Evolutionary conservation across 352 stramenopile species (phyloP).

Genomic region (Phytophthora quininea): DNA sequence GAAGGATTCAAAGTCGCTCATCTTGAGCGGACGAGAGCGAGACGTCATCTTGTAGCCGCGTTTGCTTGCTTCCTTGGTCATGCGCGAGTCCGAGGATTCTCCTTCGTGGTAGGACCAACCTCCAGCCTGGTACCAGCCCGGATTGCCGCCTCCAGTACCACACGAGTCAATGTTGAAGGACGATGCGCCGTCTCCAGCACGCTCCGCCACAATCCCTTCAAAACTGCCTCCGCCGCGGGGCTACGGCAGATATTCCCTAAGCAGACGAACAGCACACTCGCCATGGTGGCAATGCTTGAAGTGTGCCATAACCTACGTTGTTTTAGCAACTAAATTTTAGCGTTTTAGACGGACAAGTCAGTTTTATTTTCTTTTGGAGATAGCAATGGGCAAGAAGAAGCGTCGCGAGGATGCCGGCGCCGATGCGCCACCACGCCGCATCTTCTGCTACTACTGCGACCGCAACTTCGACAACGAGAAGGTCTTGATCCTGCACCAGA

Average conservation of each 20-base stretch:
- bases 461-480: conserved; percentile 92
- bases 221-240: conserved; percentile 80
- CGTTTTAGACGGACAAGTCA: neutral
- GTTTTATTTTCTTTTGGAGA: neutral
- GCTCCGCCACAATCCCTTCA: conserved; percentile 77
- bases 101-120: conserved; percentile 90
- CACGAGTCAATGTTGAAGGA: conserved; percentile 83
- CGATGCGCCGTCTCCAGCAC: conserved; percentile 20
- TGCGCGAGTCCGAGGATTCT: conserved; percentile 80
- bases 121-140: conserved; percentile 76
- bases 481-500: conserved; percentile 93
- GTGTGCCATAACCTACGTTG: conserved; percentile 1
- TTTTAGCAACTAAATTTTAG: neutral
- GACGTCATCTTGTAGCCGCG: conserved; percentile 85
- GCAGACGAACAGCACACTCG: conserved; percentile 89
- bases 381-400: conserved; percentile 85
- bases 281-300: conserved; percentile 43
- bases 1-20: conserved; percentile 77
- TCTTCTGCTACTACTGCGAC: conserved; percentile 95
- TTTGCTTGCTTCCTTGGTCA: conserved; percentile 86
- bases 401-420: conserved; percentile 57
- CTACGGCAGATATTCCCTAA: conserved; percentile 92
- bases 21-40: conserved; percentile 72
- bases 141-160: conserved; percentile 83
- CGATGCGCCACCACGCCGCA: conserved; percentile 54